Percentiles rank a stretch among this genome's conserved stretches.
Evolutionary conservation across 495 filamentous ascomycete species (phyloP).

Genomic region (Poronia punctata): DNA sequence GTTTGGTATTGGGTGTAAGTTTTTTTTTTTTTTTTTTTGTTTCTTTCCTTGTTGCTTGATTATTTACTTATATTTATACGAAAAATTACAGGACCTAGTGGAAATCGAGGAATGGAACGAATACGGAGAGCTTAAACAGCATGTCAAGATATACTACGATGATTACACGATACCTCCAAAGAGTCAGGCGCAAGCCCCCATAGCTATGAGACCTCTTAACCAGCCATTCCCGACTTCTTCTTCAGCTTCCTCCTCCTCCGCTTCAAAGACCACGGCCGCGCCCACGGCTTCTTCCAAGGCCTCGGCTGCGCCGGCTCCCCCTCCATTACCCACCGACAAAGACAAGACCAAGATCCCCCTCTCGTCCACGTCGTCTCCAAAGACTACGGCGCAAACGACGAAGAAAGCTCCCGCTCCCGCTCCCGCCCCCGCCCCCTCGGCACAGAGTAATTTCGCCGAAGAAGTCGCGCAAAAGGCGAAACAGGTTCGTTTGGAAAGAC

Average conservation of each 20-base stretch:
- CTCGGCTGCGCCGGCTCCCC: conserved; percentile 13
- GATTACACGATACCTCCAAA: conserved; percentile 42
- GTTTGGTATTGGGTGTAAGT: conserved; percentile 78
- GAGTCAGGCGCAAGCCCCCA: conserved; percentile 29
- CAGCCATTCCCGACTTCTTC: conserved; percentile 19
- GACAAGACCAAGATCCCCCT: conserved; percentile 12
- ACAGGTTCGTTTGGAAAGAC: conserved; percentile 36
- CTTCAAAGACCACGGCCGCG: conserved; percentile 31
- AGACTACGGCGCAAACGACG: conserved; percentile 11
- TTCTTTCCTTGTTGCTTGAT: neutral
- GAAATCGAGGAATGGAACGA: conserved; percentile 99
- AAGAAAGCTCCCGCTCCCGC: conserved; percentile 14
- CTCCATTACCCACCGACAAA: conserved; percentile 19
- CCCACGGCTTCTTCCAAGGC: conserved; percentile 26
- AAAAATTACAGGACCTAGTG: conserved; percentile 74
- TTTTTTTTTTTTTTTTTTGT: neutral
- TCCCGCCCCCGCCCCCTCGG: conserved; percentile 31
- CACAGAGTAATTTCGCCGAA: conserved; percentile 58
- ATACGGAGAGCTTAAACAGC: conserved; percentile 86
- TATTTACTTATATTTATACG: no score
- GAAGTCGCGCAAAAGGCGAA: conserved; percentile 64
- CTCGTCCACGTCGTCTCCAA: conserved; percentile 6
- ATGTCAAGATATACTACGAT: conserved; percentile 56
- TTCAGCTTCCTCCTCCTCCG: conserved; percentile 21
- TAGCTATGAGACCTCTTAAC: conserved; percentile 13